phyloP scores from a whole-genome alignment of 352 stramenopile species.

The Phytophthora fragariae region DNA sequence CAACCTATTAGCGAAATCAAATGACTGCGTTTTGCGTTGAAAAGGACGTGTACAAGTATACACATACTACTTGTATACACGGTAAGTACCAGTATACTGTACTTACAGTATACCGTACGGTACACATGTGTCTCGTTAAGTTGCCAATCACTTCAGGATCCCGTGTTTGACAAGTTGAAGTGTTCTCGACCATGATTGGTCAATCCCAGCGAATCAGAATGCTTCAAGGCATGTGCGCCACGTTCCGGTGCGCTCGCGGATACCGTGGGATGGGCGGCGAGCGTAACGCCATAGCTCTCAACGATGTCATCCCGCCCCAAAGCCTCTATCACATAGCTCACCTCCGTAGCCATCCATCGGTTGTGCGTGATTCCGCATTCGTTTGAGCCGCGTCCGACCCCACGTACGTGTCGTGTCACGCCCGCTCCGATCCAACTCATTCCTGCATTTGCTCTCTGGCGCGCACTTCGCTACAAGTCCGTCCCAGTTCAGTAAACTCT shows the following conservation, averaged over 20 bases:
- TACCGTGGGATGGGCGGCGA: constrained; percentile 35
- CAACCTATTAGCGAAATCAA: constrained; percentile 11
- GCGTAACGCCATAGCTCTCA: constrained; percentile 15
- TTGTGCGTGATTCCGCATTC: neutral
- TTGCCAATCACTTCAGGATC: constrained; percentile 1
- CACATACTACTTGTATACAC: too few species aligned
- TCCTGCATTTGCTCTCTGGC: constrained; percentile 68
- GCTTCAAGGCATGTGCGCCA: constrained; percentile 59
- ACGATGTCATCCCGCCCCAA: constrained; percentile 45
- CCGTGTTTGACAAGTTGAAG: constrained; percentile 33
- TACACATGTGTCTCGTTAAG: constrained; percentile 10
- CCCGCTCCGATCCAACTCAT: constrained; percentile 30
- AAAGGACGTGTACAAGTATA: too few species aligned
- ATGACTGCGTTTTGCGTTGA: constrained; percentile 11
- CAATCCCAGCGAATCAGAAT: constrained; percentile 48
- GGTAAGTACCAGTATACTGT: too few species aligned
- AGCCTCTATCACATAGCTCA: too few species aligned
- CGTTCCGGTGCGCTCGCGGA: constrained; percentile 31
- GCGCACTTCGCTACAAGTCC: constrained; percentile 43
- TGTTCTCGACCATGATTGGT: constrained; percentile 41
- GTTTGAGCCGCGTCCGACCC: neutral
- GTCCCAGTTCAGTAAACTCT: constrained; percentile 25
- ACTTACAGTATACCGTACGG: neutral
- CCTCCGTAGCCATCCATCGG: constrained; percentile 20
- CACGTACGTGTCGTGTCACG: neutral